phyloP scores from a whole-genome alignment of 1,139 yeast genomes.

The Petasospora fabianii region DNA sequence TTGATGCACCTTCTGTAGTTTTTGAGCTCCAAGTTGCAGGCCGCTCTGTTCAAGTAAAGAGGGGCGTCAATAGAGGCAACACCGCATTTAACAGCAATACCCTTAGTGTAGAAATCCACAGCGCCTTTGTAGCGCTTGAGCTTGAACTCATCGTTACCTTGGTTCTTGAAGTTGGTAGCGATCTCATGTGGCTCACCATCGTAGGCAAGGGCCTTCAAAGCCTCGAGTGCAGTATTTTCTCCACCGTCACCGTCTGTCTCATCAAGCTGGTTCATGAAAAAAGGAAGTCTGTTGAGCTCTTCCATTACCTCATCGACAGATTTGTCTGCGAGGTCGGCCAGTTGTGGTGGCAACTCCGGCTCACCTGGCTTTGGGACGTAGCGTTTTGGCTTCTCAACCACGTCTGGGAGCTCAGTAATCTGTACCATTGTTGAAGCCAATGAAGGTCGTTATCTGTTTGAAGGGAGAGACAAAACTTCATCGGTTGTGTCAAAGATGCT shows the following conservation, averaged over 20 bases:
- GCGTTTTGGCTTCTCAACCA: slow-evolving; percentile 37
- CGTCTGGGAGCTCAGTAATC: slow-evolving; percentile 17
- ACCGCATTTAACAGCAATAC: slow-evolving; percentile 65
- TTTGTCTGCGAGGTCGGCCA: slow-evolving; percentile 61
- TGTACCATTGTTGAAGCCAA: slow-evolving; percentile 10
- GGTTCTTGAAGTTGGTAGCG: slow-evolving; percentile 84
- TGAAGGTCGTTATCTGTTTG: too few species aligned
- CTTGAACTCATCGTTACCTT: slow-evolving; percentile 86
- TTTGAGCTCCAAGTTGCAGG: slow-evolving; percentile 79
- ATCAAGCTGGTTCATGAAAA: slow-evolving; percentile 88
- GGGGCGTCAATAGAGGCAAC: slow-evolving; percentile 55
- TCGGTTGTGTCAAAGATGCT: neutral
- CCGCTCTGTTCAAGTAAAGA: slow-evolving; percentile 79
- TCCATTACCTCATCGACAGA: slow-evolving; percentile 72
- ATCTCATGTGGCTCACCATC: slow-evolving; percentile 95
- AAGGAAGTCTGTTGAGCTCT: slow-evolving; percentile 82
- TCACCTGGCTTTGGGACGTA: slow-evolving; percentile 75
- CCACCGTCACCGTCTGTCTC: slow-evolving; percentile 77
- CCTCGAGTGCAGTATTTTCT: slow-evolving; percentile 73
- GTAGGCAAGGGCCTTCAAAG: slow-evolving; percentile 84
- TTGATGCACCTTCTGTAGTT: slow-evolving; percentile 84
- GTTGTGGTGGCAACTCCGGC: slow-evolving; percentile 80
- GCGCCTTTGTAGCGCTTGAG: slow-evolving; percentile 72
- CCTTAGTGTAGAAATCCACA: slow-evolving; percentile 73
- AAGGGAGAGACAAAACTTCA: too few species aligned